Evolutionary conservation across 179 eudicot genomes (phyloP).

Genomic region (Spergularia azorica): DNA sequence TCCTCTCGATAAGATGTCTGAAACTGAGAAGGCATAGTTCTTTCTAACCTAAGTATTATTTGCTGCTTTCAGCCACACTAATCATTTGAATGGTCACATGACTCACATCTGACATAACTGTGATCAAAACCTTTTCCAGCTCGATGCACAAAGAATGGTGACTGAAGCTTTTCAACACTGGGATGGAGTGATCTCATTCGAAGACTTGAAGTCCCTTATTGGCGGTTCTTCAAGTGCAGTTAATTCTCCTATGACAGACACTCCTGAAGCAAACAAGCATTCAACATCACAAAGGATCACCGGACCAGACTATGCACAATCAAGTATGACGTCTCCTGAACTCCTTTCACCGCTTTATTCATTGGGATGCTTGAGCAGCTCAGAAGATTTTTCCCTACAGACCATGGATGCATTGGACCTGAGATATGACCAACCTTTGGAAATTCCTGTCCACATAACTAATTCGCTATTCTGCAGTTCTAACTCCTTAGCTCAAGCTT

Average conservation of each 20-base stretch:
- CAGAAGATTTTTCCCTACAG: conserved; percentile 52
- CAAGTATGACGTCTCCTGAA: conserved; percentile 51
- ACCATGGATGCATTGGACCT: conserved; percentile 47
- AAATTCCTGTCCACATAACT: conserved; percentile 41
- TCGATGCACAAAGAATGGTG: conserved; percentile 43
- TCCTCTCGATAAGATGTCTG: conserved; percentile 58
- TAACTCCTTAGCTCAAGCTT: conserved; percentile 44
- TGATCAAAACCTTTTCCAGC: conserved; percentile 26
- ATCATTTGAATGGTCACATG: not conserved
- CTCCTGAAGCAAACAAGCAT: conserved; percentile 31
- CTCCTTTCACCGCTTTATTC: conserved; percentile 47
- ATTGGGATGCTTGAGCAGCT: conserved; percentile 41
- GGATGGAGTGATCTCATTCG: conserved; percentile 46
- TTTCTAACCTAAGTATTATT: conserved; percentile 10
- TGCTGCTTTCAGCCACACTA: not conserved
- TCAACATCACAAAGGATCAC: conserved; percentile 24
- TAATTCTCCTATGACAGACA: conserved; percentile 30
- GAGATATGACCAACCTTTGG: conserved; percentile 44
- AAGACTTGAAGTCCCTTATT: conserved; percentile 40
- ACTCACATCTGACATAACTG: conserved; percentile 13
- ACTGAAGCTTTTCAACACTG: conserved; percentile 46
- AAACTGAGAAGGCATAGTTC: conserved; percentile 62
- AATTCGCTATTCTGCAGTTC: conserved; percentile 49
- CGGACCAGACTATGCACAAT: conserved; percentile 33
- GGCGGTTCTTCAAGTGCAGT: conserved; percentile 30